Base-by-base conservation (phyloP, 1,284 basidiomycete genomes). In the Cutaneotrichosporon mucoides region DNA sequence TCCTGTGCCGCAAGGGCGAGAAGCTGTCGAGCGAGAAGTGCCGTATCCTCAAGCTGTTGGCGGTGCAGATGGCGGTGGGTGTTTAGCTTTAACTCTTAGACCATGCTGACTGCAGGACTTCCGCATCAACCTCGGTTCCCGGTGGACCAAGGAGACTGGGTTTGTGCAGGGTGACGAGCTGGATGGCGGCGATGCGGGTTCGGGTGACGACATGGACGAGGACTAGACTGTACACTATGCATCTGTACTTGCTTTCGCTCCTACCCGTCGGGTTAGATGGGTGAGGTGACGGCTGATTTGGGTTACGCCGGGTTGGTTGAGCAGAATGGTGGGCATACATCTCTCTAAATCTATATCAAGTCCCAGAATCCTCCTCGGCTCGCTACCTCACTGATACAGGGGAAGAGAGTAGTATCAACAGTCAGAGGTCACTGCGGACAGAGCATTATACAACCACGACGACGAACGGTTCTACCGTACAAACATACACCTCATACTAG, bases 31-130 rank as follows among this genome's bases (percentile, higher is more conserved):
- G 84, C 46, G 92, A 96, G 76, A 89, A 96, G 80, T 86, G 92
- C 51, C 88, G 94, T 74, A 80, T 96, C 55, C 79, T 96, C 65
- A 95, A 95, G 81, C 81, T 96, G 60, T 84, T 92, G 43, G 90
- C 89, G 8, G 84, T 91, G 69, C 87, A 85, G 78, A 89, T 92
- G 88, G 90, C 91, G 6, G 76, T 78, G 59, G 72, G 76, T 76
- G 24, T 24, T 24, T 24, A 24, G 24, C 12, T 24, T 24, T 24
- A 24, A 44, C 43, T 24, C 15, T 50, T 15, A 15, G 13, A n/a
- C 10, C 6, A 43, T 43, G 10, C 6, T 9, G 15, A 15, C 42
- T 43, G 13, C 24, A 78, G 76, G 73, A 76, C 62, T 94, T 93
- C 78, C 82, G 83, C 61, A 87, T 93, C 43, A 82, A 81, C 48